Evolutionary conservation across 2,329 filamentous ascomycete species (phyloP), one percentile per base, ranked within the genome.

Genomic region (Ilyonectria sp.): DNA sequence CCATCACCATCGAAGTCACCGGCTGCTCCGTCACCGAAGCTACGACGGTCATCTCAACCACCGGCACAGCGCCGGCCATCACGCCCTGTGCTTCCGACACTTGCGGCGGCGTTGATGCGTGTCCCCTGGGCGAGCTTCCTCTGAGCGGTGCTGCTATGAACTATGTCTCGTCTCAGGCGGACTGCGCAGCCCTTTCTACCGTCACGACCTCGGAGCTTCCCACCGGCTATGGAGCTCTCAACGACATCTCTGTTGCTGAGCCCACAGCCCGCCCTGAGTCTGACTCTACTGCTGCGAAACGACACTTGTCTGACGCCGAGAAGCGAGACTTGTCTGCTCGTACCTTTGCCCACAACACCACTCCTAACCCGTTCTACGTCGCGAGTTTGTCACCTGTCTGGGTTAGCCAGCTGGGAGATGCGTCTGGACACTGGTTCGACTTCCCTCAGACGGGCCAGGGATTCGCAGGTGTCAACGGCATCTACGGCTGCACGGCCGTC

Each of bases 401-500:
- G 72, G 70, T 74, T 1, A 62, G 54, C 17, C 72, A 74, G 13
- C 8, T 10, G 1, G 72, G 72, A 21, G 21, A 40, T 0, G 60
- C 65, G 0, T 60, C 69, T 17, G 72, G 72, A 0, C 54, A 61
- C 0, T 74, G 64, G 60, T 74, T 62, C 15, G 6, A 17, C 40
- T 71, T 52, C 8, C 68, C 33, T 1, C 11, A 21, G 2, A 31
- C 19, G 3, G 64, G 68, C 5, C 61, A 57, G 3, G 68, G 46
- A 1, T 52, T 35, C 7, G 72, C 63, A 1, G 72, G 72, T 6
- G 70, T 74, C 26, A 74, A 74, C 13, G 73, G 72, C 0, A 59
- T 74, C 13, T 74, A 74, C 5, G 72, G 72, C 1, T 74, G 72
- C 1, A 74, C 72, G 0, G 63, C 70, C 4, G 72, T 74, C 1